Evolutionary conservation across 306 rosid genomes (phyloP), one percentile per base, ranked within the genome.

Genomic region (Medicago lupulina): DNA sequence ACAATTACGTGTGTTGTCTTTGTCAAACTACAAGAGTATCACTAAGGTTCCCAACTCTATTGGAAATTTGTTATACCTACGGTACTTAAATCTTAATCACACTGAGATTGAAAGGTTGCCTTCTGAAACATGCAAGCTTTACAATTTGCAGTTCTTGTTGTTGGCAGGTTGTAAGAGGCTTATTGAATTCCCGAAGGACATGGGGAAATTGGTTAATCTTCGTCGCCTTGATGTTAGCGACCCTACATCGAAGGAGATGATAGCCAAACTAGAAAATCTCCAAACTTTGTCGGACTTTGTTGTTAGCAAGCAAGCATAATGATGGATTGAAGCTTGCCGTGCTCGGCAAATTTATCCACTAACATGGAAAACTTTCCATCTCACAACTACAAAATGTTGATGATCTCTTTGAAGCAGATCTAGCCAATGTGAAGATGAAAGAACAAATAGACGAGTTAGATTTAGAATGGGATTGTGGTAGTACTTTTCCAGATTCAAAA

Each of bases 81-180:
- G 74, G 11, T 80, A 83, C 54, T 65, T 86, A 16, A 44, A 86
- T 38, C 31, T 83, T 9, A 78, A 74, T 17, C 0, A 2, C 19
- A 68, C 73, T 47, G 9, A 0, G 39, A 68, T 68, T 49, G 19
- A n/a, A n/a, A n/a, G n/a, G n/a, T n/a, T n/a, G n/a, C n/a, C n/a
- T n/a, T n/a, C n/a, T n/a, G n/a, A n/a, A 46, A 69, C 43, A 69
- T 69, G 74, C 74, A 69, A 47, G 3, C 43, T 69, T 25, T 28
- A 47, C 39, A 83, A 77, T 55, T 31, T 86, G 16, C 83, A 83
- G 18, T 77, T 81, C 0, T 39, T 83, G 25, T 38, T 73, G 11
- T 25, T 85, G 44, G 34, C 39, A 1, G 0, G 2, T 0, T 85
- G 84, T 59, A 1, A 0, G 1, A 3, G 2, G 7, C 75, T 70